Base-by-base conservation (phyloP, 371 early-diverging fungal species). In the Mycotypha africana region DNA sequence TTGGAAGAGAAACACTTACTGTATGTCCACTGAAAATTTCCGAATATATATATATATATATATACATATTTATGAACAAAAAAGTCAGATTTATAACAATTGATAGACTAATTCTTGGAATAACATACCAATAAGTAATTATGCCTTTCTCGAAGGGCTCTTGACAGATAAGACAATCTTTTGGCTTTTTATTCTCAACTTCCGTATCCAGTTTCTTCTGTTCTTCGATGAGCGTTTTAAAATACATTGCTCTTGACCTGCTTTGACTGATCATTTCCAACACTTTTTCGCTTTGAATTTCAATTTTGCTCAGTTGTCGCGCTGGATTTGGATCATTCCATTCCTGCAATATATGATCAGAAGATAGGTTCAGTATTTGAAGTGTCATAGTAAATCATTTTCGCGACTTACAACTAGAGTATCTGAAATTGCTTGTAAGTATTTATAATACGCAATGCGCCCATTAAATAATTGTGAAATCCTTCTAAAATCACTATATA, bases 161-260 rank as follows among this genome's bases (percentile, higher is more conserved):
- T 40, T 68, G 62, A 49, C 87, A 86, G 19, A 84, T 77, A 9
- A 76, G 38, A 35, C 87, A 86, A 1, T 74, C 63, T 3, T 47
- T 53, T 19, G 45, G 45, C 17, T 26, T 47, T 11, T 8, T 11
- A 8, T 8, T 5, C 1, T 38, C 25, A 23, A 12, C 47, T 19
- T 23, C 32, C 10, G 55, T 61, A 4, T 6, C 51, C 45, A 10
- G 47, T 4, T 38, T 35, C 2, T 32, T 34, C 24, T 52, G 49
- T 12, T 61, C 58, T 31, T 51, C 44, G 10, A 45, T 53, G 11
- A 80, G 45, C 38, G 64, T 53, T 22, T 65, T 53, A 19, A 81
- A 64, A 43, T 79, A 84, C 3, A 73, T 65, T 22, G 46, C 43
- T 10, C 63, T 48, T 1, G 62, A 49, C 5, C 53, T 39, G 20